Evolutionary conservation across 2,329 filamentous ascomycete species (phyloP), one percentile per base, ranked within the genome.

Genomic region (Lasiodiplodia hormozganensis): DNA sequence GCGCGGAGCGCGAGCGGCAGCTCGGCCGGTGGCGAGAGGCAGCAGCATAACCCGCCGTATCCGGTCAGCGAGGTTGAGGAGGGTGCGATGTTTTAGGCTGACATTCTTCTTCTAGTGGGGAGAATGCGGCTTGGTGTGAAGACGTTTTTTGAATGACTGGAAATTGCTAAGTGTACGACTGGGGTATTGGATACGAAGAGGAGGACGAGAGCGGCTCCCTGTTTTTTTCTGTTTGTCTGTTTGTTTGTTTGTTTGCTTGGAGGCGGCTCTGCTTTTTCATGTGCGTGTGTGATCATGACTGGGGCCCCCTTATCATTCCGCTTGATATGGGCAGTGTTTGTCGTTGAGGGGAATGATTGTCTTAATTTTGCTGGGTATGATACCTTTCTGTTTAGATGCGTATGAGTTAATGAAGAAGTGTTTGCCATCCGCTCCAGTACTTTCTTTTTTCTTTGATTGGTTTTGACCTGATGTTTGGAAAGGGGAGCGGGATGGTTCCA

Each of bases 1-100:
- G n/a, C 38, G 21, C 21, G 67, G 10, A 65, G 57, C 21, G 38
- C 58, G 34, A 68, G 67, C 34, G 67, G 34, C 4, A 60, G 54
- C 21, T 60, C 54, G 10, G 21, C 28, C 4, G 65, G 47, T 2
- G 28, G 28, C 18, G 64, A 67, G 52, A 57, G 52, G 53, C 28
- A 67, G 62, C 36, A 54, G 31, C 38, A 36, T 28, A 47, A 56
- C 25, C 58, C 58, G 40, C 58, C 58, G 23, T 62, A 62, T 18
- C 58, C 58, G 7, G 40, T 62, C 40, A 62, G 43, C 31, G 58
- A 62, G 58, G 58, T 40, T 4, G 58, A 21, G 25, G 34, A 25
- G 43, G 49, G 58, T 25, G 58, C 31, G 3, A 40, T 51, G 40
- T 40, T 25, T 16, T 57, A 57, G 34, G 14, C 31, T 38, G 3